Conservation (phyloP, 2,329 filamentous ascomycete genomes). For the Arthrobotrys sinensis region DNA sequence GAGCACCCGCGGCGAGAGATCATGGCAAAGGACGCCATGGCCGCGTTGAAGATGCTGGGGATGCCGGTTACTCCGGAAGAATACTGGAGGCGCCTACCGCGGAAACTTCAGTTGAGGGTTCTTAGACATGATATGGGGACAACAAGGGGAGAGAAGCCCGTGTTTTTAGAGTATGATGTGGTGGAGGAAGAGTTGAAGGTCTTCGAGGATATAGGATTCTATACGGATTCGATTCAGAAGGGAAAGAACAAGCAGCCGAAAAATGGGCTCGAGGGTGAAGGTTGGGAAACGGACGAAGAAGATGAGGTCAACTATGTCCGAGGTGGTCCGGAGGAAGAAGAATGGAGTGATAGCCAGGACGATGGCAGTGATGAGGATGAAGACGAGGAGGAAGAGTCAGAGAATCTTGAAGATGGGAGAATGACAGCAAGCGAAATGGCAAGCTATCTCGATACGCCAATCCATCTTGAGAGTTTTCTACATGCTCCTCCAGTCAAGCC, state of each 20-base stretch:
- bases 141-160: slow-evolving; percentile 22
- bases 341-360: slow-evolving; percentile 1
- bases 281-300: slow-evolving; percentile 55
- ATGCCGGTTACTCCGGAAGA: slow-evolving; percentile 57
- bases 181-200: slow-evolving; percentile 52
- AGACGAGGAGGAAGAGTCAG: slow-evolving; percentile 3
- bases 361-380: slow-evolving; percentile 11
- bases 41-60: slow-evolving; percentile 50
- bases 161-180: slow-evolving; percentile 43
- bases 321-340: slow-evolving; percentile 4
- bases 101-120: slow-evolving; percentile 39
- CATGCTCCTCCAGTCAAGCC: slow-evolving; percentile 2
- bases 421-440: slow-evolving; percentile 29
- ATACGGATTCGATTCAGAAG: not conserved
- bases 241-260: not conserved
- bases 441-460: slow-evolving; percentile 43
- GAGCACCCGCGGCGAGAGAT: slow-evolving; percentile 10
- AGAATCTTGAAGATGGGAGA: not conserved
- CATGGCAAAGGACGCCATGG: slow-evolving; percentile 25
- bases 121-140: not conserved
- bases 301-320: slow-evolving; percentile 20
- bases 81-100: slow-evolving; percentile 47
- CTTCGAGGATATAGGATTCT: slow-evolving; percentile 39
- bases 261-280: not conserved
- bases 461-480: slow-evolving; percentile 47